Evolutionary conservation across 345 rosid genomes (phyloP), one percentile per base, ranked within the genome.

Genomic region (Heritiera littoralis): DNA sequence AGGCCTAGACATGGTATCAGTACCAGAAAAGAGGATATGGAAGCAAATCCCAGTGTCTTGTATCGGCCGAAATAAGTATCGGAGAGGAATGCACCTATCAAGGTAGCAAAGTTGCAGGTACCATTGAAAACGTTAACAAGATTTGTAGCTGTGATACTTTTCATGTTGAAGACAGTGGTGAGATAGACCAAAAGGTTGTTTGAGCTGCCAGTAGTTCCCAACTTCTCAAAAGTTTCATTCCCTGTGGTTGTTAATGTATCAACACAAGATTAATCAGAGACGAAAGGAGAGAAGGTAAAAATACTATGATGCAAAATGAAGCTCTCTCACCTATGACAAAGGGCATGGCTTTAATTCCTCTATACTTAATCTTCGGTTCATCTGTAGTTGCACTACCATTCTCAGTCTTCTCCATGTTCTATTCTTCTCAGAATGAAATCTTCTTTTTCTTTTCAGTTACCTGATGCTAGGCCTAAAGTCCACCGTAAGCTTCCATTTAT

Each of bases 51-150:
- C 15, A 92, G 79, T 5, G 92, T 88, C 72, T 86, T 86, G 83
- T 87, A 91, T 71, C 91, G 89, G 76, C 95, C 93, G 17, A 91
- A 88, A 83, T 88, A 91, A 30, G 95, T 83, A 70, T 91, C 93
- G 1, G 58, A 54, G 7, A 54, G 7, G 58, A 54, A 54, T 54
- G 58, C 58, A 15, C 58, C 58, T 15, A 64, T 6, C 51, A 91
- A 76, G 72, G 95, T 88, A 43, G 90, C 93, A 8, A 91, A 77
- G 78, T 87, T 91, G 82, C 77, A 80, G 81, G 95, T 88, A n/a
- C 93, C 95, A 41, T 80, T 81, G 78, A 85, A 88, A 81, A 90
- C 69, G 80, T 82, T 90, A 54, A 90, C 72, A 30, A 89, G 77
- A 30, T 83, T 88, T 28, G 91, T 84, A 30, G 94, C 92, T 18